phyloP scores from a whole-genome alignment of 345 rosid genomes.

The Laguncularia racemosa region DNA sequence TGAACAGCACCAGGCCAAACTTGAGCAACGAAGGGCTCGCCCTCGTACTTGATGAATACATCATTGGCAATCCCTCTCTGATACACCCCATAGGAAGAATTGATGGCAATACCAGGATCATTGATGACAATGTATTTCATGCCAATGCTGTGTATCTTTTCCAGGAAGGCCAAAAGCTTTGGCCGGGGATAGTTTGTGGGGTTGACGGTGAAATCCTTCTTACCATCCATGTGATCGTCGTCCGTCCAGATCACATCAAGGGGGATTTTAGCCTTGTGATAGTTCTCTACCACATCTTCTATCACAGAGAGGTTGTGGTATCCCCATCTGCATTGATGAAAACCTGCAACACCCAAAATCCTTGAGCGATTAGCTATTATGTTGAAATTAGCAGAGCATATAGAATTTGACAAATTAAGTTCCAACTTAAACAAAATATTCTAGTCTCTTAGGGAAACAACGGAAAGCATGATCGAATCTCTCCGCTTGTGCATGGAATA shows the following conservation, averaged over 20 bases:
- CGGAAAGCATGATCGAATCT: background rate
- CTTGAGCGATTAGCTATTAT: too few species aligned
- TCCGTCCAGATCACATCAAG: constrained; percentile 97
- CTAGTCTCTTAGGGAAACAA: background rate
- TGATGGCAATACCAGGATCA: constrained; percentile 80
- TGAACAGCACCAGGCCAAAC: constrained; percentile 98
- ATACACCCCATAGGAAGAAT: constrained; percentile 66
- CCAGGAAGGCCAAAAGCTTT: constrained; percentile 73
- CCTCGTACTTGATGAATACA: constrained; percentile 84
- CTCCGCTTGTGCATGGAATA: too few species aligned
- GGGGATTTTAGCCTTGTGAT: constrained; percentile 77
- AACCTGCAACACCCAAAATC: constrained; percentile 36
- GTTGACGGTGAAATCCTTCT: constrained; percentile 89
- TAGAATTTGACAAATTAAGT: too few species aligned
- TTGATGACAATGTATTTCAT: constrained; percentile 86
- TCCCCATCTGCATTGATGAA: constrained; percentile 99
- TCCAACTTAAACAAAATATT: background rate
- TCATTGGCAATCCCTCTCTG: constrained; percentile 75
- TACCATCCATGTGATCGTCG: constrained; percentile 94
- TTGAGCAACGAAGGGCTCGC: constrained; percentile 84
- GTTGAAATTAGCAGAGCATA: too few species aligned
- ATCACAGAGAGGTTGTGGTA: constrained; percentile 88
- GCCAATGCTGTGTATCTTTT: constrained; percentile 71
- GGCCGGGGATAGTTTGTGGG: constrained; percentile 59
- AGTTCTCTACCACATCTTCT: constrained; percentile 89